These are phyloP conservation scores for Aspergillus sp. DNA, from an alignment of 2,329 filamentous ascomycete species.

Conservation along the genomic window DNA sequence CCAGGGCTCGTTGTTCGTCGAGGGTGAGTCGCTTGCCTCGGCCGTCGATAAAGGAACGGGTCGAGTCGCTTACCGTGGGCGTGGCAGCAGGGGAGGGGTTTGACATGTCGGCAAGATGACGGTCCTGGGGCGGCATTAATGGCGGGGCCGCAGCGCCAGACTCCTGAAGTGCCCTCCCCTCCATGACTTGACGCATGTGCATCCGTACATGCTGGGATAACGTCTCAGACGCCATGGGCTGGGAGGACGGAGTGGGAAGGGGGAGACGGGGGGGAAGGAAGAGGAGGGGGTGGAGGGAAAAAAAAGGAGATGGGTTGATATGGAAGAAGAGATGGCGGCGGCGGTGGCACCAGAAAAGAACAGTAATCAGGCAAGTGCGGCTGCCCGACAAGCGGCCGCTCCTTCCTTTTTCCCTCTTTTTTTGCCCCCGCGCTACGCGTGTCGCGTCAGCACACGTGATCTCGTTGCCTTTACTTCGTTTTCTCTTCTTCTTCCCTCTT, in stretches of 20 bases:
- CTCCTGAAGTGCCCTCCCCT: too few species aligned
- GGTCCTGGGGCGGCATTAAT: background rate
- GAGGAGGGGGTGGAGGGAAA: background rate
- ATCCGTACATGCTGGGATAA: too few species aligned
- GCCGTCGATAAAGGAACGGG: background rate
- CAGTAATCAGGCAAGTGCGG: conserved; percentile 4
- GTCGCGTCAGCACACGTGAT: conserved; percentile 9
- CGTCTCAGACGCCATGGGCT: background rate
- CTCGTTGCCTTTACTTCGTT: background rate
- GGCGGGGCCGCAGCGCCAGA: background rate
- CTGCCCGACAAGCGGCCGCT: conserved; percentile 1
- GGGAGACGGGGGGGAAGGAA: background rate
- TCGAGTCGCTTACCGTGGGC: background rate
- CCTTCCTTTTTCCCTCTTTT: too few species aligned
- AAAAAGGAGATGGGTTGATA: background rate
- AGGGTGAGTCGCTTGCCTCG: conserved; percentile 9
- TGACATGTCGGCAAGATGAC: too few species aligned
- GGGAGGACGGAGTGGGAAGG: background rate
- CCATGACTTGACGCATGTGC: too few species aligned
- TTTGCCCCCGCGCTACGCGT: conserved; percentile 5
- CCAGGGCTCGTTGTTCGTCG: conserved; percentile 16
- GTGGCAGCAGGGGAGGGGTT: background rate
- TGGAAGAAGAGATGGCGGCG: background rate
- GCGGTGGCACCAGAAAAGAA: background rate
- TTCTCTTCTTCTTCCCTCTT: too few species aligned